These are phyloP conservation scores for Gaertneriomyces semiglobifer DNA, from an alignment of 192 early-diverging fungal species.

Conservation along the genomic window DNA sequence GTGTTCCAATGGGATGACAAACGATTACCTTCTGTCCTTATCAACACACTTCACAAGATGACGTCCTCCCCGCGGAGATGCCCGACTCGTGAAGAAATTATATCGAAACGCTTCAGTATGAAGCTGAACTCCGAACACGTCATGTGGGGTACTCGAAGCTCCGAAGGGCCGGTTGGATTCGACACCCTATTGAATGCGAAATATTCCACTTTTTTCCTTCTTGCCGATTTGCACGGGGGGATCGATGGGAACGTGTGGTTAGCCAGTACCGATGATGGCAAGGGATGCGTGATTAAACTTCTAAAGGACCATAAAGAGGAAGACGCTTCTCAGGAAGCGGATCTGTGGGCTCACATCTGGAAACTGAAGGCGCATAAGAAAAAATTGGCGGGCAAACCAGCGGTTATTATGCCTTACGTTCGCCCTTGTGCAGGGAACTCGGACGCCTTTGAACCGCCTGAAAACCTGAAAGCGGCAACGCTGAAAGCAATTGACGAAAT, in stretches of 20 bases:
- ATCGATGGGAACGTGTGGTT: background rate
- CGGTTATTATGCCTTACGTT: background rate
- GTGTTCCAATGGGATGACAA: background rate
- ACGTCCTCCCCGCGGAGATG: background rate
- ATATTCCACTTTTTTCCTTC: background rate
- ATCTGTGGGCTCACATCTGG: background rate
- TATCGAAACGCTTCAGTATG: background rate
- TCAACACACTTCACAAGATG: constrained; percentile 2
- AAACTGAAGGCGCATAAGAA: background rate
- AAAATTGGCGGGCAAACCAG: background rate
- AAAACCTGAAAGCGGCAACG: background rate
- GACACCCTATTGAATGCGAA: background rate
- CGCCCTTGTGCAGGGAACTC: background rate
- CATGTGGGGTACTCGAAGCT: background rate
- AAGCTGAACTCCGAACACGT: background rate
- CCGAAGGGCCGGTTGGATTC: background rate
- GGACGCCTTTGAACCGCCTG: background rate
- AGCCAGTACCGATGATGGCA: background rate
- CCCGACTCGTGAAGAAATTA: background rate
- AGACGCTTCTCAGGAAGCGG: background rate
- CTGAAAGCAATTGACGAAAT: background rate
- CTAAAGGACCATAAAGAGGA: background rate
- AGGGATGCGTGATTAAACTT: background rate
- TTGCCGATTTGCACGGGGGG: constrained; percentile 7
- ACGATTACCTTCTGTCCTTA: background rate